These are phyloP conservation scores for Starmerella potacharoeniae DNA, from an alignment of 805 yeast genomes.

Conservation along the genomic window DNA sequence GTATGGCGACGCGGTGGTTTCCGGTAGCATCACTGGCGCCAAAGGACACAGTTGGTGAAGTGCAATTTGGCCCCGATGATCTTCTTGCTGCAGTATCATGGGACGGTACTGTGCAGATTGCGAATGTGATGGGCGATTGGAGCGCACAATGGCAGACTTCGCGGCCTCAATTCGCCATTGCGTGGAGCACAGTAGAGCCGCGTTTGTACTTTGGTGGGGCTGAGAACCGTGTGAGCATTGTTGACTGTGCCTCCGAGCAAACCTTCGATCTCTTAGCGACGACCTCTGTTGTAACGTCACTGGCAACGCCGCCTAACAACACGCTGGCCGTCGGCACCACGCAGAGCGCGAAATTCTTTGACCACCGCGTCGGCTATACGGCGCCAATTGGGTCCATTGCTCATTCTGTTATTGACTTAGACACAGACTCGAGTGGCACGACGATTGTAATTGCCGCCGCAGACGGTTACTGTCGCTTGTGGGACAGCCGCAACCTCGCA, in stretches of 20 bases:
- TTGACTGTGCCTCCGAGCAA: background rate
- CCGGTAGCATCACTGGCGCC: background rate
- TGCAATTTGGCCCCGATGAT: conserved; percentile 1
- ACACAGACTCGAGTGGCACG: background rate
- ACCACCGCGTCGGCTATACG: background rate
- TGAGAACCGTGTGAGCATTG: background rate
- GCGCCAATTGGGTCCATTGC: too few species aligned
- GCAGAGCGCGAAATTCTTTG: background rate
- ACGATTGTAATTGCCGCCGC: background rate
- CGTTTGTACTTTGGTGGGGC: conserved; percentile 11
- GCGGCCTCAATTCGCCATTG: conserved; percentile 8
- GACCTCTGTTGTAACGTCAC: background rate
- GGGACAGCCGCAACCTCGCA: background rate
- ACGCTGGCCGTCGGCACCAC: background rate
- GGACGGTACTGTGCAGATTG: conserved; percentile 10
- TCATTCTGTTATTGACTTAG: background rate
- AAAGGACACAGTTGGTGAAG: background rate
- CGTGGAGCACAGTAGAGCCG: background rate
- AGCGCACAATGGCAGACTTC: background rate
- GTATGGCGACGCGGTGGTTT: background rate
- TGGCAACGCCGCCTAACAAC: background rate
- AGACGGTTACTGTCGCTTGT: background rate
- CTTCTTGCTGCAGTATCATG: conserved; percentile 11
- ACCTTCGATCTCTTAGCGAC: background rate
- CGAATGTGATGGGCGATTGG: background rate